Conservation (phyloP, 2,329 filamentous ascomycete genomes). For the Colletotrichum orbiculare region DNA sequence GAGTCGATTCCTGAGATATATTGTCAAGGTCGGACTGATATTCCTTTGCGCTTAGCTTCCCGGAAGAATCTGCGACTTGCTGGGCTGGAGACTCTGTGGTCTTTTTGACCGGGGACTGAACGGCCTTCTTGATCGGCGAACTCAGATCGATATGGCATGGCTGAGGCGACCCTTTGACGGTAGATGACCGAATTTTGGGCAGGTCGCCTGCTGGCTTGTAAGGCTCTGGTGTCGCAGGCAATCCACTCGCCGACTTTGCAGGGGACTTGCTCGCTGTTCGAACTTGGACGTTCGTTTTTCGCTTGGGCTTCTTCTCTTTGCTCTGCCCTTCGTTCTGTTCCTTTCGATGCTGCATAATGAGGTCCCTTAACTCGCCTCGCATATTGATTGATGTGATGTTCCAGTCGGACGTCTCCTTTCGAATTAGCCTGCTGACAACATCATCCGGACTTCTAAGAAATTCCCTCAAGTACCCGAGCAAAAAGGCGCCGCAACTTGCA, state of each 20-base stretch:
- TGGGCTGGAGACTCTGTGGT: too few species aligned
- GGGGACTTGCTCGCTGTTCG: constrained; percentile 25
- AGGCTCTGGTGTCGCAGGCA: constrained; percentile 20
- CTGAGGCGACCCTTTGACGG: constrained; percentile 24
- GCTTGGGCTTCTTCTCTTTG: constrained; percentile 50
- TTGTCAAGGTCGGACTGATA: too few species aligned
- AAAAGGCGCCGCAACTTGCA: constrained; percentile 89
- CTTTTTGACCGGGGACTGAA: too few species aligned
- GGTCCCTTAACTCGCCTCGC: constrained; percentile 72
- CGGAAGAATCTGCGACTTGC: too few species aligned
- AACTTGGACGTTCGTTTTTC: constrained; percentile 44
- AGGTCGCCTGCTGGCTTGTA: constrained; percentile 30
- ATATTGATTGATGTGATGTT: constrained; percentile 68
- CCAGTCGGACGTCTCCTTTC: constrained; percentile 63
- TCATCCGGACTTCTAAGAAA: constrained; percentile 80
- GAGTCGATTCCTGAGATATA: too few species aligned
- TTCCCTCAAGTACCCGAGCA: constrained; percentile 85
- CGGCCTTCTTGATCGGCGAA: background rate
- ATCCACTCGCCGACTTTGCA: constrained; percentile 1
- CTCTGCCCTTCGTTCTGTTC: constrained; percentile 62
- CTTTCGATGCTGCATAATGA: constrained; percentile 72
- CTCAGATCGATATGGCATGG: background rate
- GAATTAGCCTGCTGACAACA: constrained; percentile 76
- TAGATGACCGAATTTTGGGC: constrained; percentile 33
- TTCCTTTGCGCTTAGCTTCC: too few species aligned